These are phyloP conservation scores for Camellia lanceoleosa DNA, from an alignment of 148 eudicot genomes.

Conservation along the genomic window DNA sequence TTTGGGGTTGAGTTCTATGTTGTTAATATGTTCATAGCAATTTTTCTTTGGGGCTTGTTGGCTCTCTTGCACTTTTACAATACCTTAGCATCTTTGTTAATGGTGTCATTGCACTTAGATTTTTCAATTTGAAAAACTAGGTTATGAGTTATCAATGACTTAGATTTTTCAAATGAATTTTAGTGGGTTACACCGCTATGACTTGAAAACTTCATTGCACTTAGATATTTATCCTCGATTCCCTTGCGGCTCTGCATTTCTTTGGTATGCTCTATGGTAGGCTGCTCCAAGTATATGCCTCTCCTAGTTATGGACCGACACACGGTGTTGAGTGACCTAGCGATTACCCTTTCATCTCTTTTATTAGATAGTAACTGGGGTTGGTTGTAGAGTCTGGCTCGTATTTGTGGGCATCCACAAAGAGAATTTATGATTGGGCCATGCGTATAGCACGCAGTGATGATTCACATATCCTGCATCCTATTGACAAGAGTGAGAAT, in stretches of 20 bases:
- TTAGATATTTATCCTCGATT: not conserved
- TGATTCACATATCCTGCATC: conserved; percentile 27
- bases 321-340: conserved; percentile 66
- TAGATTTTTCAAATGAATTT: not conserved
- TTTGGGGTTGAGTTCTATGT: too few species aligned
- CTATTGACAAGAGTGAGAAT: conserved; percentile 49
- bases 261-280: conserved; percentile 69
- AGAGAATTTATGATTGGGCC: conserved; percentile 56
- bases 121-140: too few species aligned
- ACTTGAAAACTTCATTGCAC: not conserved
- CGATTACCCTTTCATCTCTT: conserved; percentile 63
- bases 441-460: conserved; percentile 14
- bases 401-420: conserved; percentile 48
- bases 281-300: conserved; percentile 77
- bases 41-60: too few species aligned
- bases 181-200: too few species aligned
- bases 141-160: not conserved
- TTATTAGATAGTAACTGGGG: conserved; percentile 45
- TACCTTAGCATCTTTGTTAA: not conserved
- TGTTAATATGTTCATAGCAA: too few species aligned
- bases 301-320: conserved; percentile 48
- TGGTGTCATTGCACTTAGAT: not conserved
- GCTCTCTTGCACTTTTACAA: not conserved
- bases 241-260: conserved; percentile 56
- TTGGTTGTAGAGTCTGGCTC: conserved; percentile 47